phyloP scores from a whole-genome alignment of 257 asterid genomes.

The Capsicum baccatum region DNA sequence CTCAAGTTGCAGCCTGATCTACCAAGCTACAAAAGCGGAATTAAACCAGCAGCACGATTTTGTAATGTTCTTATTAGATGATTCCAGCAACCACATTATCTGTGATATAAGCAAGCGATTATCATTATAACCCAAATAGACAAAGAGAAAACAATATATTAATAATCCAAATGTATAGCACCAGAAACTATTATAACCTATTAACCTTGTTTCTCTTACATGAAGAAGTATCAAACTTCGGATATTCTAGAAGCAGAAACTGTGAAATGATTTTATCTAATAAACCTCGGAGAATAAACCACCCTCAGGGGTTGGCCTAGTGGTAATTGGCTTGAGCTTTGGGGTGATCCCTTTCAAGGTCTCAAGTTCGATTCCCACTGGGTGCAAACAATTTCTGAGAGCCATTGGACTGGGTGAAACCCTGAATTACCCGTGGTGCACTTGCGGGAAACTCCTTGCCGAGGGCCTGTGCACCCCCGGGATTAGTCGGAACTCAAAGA shows the following conservation, averaged over 20 bases:
- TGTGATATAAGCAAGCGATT: neutral
- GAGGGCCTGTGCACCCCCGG: too few species aligned
- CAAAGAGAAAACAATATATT: neutral
- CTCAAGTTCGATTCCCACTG: too few species aligned
- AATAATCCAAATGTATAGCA: constrained; percentile 23
- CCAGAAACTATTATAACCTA: neutral
- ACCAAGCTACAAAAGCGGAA: constrained; percentile 40
- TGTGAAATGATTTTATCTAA: constrained; percentile 7
- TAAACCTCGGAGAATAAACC: neutral
- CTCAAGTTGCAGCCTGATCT: constrained; percentile 40
- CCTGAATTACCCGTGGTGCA: too few species aligned
- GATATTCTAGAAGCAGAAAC: constrained; percentile 17
- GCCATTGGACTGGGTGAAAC: too few species aligned
- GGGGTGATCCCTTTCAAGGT: too few species aligned
- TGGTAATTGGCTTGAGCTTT: too few species aligned
- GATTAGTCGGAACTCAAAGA: too few species aligned
- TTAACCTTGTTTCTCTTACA: neutral
- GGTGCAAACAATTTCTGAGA: too few species aligned
- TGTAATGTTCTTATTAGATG: neutral
- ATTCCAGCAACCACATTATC: neutral
- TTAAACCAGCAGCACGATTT: constrained; percentile 21
- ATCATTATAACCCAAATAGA: neutral
- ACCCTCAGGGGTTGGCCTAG: too few species aligned
- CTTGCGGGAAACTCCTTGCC: too few species aligned
- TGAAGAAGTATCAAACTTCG: neutral